Evolutionary conservation across 129 eudicot species (phyloP).

Genomic region (Lactuca saligna): DNA sequence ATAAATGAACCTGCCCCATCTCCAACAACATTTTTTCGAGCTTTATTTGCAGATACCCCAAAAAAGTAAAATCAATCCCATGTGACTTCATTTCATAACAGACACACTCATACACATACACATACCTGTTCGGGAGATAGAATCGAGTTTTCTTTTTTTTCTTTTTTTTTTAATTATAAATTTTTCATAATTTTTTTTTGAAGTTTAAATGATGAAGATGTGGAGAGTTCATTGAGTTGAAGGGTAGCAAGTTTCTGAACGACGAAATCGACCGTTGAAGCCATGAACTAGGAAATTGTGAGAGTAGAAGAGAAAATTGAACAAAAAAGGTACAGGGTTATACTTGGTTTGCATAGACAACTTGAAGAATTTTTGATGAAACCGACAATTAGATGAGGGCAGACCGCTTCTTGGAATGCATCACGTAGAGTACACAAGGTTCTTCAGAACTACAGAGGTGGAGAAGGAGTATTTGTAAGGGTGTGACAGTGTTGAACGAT

Average conservation of each 20-base stretch:
- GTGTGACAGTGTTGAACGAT: too few relatives aligned
- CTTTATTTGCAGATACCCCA: constrained; percentile 43
- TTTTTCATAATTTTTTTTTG: too few relatives aligned
- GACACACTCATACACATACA: neutral
- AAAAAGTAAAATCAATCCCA: neutral
- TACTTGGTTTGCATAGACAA: too few relatives aligned
- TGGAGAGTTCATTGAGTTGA: constrained; percentile 44
- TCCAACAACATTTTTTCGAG: constrained; percentile 73
- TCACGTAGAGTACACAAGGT: too few relatives aligned
- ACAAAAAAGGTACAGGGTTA: too few relatives aligned
- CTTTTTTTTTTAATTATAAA: too few relatives aligned
- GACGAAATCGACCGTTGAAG: constrained; percentile 40
- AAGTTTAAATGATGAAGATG: constrained; percentile 59
- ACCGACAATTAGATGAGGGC: too few relatives aligned
- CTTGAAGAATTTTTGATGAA: too few relatives aligned
- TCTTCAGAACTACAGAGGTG: too few relatives aligned
- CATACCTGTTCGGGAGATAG: constrained; percentile 74
- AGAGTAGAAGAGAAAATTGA: too few relatives aligned
- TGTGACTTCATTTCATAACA: neutral
- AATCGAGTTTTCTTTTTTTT: constrained; percentile 43
- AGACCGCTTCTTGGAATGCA: too few relatives aligned
- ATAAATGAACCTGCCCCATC: constrained; percentile 78
- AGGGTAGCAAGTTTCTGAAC: constrained; percentile 46
- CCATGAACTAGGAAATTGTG: constrained; percentile 7
- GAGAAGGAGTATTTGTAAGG: too few relatives aligned